These are phyloP conservation scores for Chlorella sp. DNA, from an alignment of 139 green algal species.

Conservation along the genomic window DNA sequence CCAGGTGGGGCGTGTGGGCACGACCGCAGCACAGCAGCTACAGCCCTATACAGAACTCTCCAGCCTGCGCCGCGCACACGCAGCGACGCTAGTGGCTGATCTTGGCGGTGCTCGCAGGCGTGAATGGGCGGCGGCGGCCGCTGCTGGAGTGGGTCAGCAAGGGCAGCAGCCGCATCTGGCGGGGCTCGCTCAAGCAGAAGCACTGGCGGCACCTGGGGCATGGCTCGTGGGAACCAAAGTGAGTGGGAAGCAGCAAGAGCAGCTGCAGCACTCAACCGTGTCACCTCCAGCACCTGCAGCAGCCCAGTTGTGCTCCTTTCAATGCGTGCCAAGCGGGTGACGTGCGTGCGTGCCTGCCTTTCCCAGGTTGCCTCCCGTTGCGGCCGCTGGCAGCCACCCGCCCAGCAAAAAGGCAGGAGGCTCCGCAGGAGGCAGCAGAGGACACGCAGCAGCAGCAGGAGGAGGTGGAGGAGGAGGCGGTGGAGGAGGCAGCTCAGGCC, in stretches of 20 bases:
- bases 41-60: not conserved
- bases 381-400: not conserved
- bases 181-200: slow-evolving; percentile 26
- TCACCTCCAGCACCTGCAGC: not conserved
- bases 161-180: slow-evolving; percentile 41
- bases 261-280: not conserved
- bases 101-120: not conserved
- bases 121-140: not conserved
- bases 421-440: not conserved
- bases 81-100: not conserved
- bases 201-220: slow-evolving; percentile 47
- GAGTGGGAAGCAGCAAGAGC: not conserved
- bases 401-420: not conserved
- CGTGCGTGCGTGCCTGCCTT: not conserved
- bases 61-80: not conserved
- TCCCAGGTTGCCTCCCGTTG: not conserved
- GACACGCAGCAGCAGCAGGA: no score
- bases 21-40: not conserved
- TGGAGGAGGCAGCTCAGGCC: no score
- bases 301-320: not conserved
- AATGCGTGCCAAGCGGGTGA: no score
- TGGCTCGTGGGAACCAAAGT: slow-evolving; percentile 36
- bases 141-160: slow-evolving; percentile 42
- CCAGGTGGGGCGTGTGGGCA: slow-evolving; percentile 17
- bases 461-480: no score